Base-by-base conservation (phyloP, 306 rosid species). In the Cicer bijugum region DNA sequence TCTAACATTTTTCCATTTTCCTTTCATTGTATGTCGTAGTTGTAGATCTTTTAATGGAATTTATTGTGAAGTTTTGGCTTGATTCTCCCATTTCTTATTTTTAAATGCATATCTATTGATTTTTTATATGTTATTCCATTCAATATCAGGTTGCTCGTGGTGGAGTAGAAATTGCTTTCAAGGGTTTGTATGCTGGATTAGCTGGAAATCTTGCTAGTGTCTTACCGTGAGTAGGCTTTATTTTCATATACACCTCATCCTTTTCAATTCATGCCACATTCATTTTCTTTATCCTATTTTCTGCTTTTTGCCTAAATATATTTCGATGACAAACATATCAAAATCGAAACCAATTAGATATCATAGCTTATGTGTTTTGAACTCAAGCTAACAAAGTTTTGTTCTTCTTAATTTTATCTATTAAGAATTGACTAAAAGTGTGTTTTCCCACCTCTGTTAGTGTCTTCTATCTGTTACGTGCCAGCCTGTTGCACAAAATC, bases 151-250 rank as follows among this genome's bases (percentile, higher is more conserved):
- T 89, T 83, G 91, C 88, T 46, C 98, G 82, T 75, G 94, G 89
- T 65, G 97, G 97, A 69, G 96, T 89, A 7, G 70, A 82, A 79
- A 89, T 94, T 71, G 84, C 75, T 77, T 82, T 89, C 80, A 88
- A 88, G 85, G 96, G 98, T 64, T 88, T 94, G 70, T 94, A 91
- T 82, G 87, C 98, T 67, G 98, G 98, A 79, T 82, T 94, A 90
- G 84, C 85, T 6, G 98, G 95, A 82, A 94, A 94, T 78, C 71
- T 94, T 65, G 98, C 80, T 57, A 97, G 98, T 75, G 97, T 89
- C 84, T 85, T 94, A 72, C 97, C 97, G 98, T 94, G 89, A 83
- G 95, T 88, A 58, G 55, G 74, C 77, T 64, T 62, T 69, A 14
- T 58, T 71, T 71, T 28, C 72, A 53, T 51, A 38, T 20, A 16